Conservation (phyloP, 371 early-diverging fungal genomes). For the Actinomucor elegans region DNA sequence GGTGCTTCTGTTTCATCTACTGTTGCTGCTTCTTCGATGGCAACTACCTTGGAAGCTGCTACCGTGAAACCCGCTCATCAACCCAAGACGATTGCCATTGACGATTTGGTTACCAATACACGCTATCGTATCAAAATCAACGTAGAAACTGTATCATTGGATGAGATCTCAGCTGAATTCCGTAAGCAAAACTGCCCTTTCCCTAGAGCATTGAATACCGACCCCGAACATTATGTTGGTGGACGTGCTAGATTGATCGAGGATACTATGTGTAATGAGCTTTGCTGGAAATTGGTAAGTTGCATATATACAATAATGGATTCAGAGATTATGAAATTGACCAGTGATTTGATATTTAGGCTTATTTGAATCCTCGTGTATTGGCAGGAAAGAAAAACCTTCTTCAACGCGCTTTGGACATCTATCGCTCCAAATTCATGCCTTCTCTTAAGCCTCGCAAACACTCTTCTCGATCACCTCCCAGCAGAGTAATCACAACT, state of each 20-base stretch:
- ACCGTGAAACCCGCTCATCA: constrained; percentile 38
- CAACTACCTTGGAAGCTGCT: constrained; percentile 21
- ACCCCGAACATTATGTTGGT: constrained; percentile 25
- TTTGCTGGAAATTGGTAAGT: constrained; percentile 47
- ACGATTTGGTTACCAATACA: constrained; percentile 26
- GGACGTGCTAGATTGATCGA: constrained; percentile 34
- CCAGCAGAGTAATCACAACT: constrained; percentile 10
- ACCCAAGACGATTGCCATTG: constrained; percentile 46
- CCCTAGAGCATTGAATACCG: constrained; percentile 30
- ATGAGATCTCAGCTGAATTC: constrained; percentile 39
- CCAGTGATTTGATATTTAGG: constrained; percentile 16
- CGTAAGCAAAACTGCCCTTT: constrained; percentile 41
- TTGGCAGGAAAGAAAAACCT: constrained; percentile 47
- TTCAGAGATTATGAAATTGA: not conserved
- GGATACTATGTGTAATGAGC: constrained; percentile 40
- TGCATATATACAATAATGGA: not conserved
- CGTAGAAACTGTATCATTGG: constrained; percentile 36
- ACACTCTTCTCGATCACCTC: constrained; percentile 23
- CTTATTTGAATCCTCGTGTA: constrained; percentile 42
- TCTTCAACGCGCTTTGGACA: constrained; percentile 45
- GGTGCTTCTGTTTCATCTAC: too few species aligned
- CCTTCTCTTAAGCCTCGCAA: constrained; percentile 40
- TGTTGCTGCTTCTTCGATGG: too few species aligned
- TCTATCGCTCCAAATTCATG: constrained; percentile 44
- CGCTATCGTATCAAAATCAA: constrained; percentile 44